Evolutionary conservation across 805 yeast genomes (phyloP).

Genomic region (Schwanniomyces sp.): DNA sequence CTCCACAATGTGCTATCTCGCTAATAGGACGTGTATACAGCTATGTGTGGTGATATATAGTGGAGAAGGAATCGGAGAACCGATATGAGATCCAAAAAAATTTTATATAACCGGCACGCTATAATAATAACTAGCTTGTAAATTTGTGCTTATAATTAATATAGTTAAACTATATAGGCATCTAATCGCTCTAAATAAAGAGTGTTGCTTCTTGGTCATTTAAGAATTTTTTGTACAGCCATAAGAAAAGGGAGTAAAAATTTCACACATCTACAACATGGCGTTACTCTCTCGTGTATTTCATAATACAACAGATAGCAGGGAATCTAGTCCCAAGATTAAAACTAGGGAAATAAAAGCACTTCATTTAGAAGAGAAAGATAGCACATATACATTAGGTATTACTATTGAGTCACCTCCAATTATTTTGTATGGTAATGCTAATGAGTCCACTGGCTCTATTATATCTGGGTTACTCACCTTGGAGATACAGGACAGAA

Average conservation of each 20-base stretch:
- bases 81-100: background rate
- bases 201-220: background rate
- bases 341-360: background rate
- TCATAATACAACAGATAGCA: constrained; percentile 6
- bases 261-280: constrained; percentile 8
- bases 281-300: constrained; percentile 22
- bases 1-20: background rate
- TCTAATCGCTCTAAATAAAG: background rate
- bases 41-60: background rate
- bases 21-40: background rate
- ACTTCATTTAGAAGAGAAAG: background rate
- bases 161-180: background rate
- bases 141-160: background rate
- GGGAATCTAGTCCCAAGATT: background rate
- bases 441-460: constrained; percentile 80
- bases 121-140: background rate
- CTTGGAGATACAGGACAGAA: constrained; percentile 29
- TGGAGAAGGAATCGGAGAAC: background rate
- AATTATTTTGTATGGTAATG: constrained; percentile 75
- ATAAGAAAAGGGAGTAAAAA: background rate
- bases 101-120: background rate
- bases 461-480: constrained; percentile 76
- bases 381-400: constrained; percentile 43
- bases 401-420: constrained; percentile 90
- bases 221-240: background rate